These are phyloP conservation scores for Wolfiporia cocos DNA, from an alignment of 1,284 basidiomycete genomes.

Conservation along the genomic window DNA sequence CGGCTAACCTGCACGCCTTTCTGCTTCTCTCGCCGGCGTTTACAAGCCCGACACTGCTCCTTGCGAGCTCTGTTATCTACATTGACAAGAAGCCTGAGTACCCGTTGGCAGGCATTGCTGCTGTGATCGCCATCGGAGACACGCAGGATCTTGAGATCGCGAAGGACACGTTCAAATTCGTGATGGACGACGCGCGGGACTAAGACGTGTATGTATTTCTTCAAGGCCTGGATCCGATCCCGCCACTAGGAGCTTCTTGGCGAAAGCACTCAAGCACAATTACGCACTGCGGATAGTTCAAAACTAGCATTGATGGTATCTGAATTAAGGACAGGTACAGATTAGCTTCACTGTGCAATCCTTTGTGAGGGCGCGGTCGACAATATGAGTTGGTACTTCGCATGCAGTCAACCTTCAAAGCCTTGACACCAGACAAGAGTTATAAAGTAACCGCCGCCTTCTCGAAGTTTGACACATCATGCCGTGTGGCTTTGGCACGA, in stretches of 20 bases:
- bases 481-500: not conserved
- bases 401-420: constrained; percentile 35
- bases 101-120: not conserved
- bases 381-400: not conserved
- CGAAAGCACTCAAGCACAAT: constrained; percentile 48
- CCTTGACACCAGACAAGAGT: constrained; percentile 72
- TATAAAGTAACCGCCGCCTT: constrained; percentile 58
- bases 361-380: constrained; percentile 47
- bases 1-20: too few relatives aligned
- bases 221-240: constrained; percentile 29
- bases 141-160: not conserved
- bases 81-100: not conserved
- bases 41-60: too few relatives aligned
- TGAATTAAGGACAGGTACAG: constrained; percentile 26
- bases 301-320: not conserved
- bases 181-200: not conserved
- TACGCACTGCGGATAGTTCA: constrained; percentile 44
- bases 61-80: too few relatives aligned
- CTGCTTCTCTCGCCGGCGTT: too few relatives aligned
- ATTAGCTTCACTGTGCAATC: constrained; percentile 56
- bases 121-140: not conserved
- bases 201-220: not conserved
- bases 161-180: not conserved
- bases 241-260: constrained; percentile 34
- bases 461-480: constrained; percentile 39